phyloP scores from a whole-genome alignment of 2,329 filamentous ascomycete genomes.

The Lasiodiplodia gonubiensis region DNA sequence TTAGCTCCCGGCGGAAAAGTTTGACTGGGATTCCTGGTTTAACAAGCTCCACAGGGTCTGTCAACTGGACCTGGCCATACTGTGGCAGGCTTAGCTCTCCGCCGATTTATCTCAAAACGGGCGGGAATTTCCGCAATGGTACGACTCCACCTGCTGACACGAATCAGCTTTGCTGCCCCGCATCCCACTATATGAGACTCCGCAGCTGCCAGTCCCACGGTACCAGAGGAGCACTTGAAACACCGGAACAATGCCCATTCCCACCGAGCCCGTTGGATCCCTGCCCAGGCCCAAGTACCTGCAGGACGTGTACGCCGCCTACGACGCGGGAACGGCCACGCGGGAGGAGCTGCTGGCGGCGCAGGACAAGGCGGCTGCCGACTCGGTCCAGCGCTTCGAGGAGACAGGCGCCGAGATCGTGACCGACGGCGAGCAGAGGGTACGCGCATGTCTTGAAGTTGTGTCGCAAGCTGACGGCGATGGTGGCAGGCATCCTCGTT shows the following conservation, averaged over 20 bases:
- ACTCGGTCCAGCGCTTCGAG: constrained; percentile 38
- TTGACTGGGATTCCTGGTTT: neutral
- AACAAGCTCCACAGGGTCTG: neutral
- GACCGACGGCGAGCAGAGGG: constrained; percentile 42
- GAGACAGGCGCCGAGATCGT: constrained; percentile 37
- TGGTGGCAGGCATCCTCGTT: constrained; percentile 35
- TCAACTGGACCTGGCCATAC: neutral
- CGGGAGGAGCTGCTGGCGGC: constrained; percentile 36
- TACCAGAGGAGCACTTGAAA: neutral
- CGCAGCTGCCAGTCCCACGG: constrained; percentile 8
- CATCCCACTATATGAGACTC: constrained; percentile 13
- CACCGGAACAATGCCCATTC: constrained; percentile 28
- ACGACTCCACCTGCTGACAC: constrained; percentile 2
- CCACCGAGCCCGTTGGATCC: constrained; percentile 30
- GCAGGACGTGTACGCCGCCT: constrained; percentile 39
- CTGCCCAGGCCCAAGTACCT: constrained; percentile 33
- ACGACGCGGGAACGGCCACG: constrained; percentile 36
- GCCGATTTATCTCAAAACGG: neutral
- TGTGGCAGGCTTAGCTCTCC: neutral
- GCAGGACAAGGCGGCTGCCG: constrained; percentile 41
- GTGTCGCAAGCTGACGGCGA: neutral
- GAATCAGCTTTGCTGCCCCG: constrained; percentile 9
- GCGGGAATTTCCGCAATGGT: constrained; percentile 9
- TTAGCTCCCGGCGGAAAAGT: neutral
- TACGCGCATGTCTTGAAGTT: neutral